Conservation (phyloP, 2,329 filamentous ascomycete species). For the Xylaria polymorpha region DNA sequence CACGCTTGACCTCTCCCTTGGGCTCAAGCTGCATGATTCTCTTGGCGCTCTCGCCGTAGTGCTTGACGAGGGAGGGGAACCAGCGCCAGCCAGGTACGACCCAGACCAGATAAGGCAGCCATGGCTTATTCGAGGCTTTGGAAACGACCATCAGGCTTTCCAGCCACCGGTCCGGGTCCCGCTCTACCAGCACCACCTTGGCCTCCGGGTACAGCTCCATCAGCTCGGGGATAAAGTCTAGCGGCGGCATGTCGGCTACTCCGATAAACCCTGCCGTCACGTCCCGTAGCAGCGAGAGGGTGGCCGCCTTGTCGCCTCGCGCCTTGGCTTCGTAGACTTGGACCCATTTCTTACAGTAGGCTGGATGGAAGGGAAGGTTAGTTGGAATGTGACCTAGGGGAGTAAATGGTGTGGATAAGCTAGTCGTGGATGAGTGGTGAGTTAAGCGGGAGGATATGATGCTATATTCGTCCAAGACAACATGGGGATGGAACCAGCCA, state of each 20-base stretch:
- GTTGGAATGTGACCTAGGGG: not conserved
- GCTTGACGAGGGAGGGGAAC: conserved; percentile 24
- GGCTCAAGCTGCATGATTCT: conserved; percentile 22
- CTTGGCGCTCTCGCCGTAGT: conserved; percentile 26
- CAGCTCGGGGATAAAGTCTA: conserved; percentile 58
- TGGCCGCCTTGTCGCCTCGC: conserved; percentile 42
- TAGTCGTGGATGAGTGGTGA: not conserved
- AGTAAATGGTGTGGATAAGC: not conserved
- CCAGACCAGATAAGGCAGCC: conserved; percentile 38
- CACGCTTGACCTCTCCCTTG: conserved; percentile 16
- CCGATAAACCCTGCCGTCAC: conserved; percentile 58
- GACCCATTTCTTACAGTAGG: conserved; percentile 37
- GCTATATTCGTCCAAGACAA: not conserved
- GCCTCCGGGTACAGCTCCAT: conserved; percentile 62
- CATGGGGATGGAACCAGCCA: not conserved
- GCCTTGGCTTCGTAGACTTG: conserved; percentile 32
- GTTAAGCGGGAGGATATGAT: not conserved
- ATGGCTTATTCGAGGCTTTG: conserved; percentile 31
- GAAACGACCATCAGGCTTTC: conserved; percentile 46
- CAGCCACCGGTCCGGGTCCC: conserved; percentile 54
- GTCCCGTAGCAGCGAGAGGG: conserved; percentile 51
- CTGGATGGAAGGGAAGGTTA: not conserved
- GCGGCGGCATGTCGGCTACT: conserved; percentile 58
- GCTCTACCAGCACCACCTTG: conserved; percentile 57
- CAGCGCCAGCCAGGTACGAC: conserved; percentile 36